Conservation (phyloP, 2,329 filamentous ascomycete species). For the Fusarium sp. region DNA sequence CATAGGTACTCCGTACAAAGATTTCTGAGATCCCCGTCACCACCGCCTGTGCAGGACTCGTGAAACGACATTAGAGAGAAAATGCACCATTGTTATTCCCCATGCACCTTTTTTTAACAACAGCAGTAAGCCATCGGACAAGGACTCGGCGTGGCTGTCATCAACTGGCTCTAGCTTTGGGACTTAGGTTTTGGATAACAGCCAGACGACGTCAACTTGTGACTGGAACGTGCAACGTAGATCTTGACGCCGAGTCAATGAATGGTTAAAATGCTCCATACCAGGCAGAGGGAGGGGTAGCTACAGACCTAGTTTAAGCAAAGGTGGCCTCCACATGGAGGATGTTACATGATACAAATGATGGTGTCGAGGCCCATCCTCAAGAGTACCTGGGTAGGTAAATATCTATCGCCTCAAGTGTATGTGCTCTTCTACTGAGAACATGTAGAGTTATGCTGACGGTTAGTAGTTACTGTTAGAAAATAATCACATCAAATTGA, state of each 20-base stretch:
- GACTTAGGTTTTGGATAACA: neutral
- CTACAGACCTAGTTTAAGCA: neutral
- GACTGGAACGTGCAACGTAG: slow-evolving; percentile 16
- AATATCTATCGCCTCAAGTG: too few relatives aligned
- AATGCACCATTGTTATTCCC: neutral
- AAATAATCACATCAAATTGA: too few relatives aligned
- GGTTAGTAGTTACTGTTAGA: too few relatives aligned
- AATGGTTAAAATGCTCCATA: slow-evolving; percentile 1
- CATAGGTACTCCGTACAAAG: neutral
- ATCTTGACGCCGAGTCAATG: slow-evolving; percentile 9
- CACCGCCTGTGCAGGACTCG: slow-evolving; percentile 32
- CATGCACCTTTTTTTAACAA: neutral
- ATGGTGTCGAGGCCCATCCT: too few relatives aligned
- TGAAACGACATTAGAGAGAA: slow-evolving; percentile 32
- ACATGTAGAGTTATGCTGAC: too few relatives aligned
- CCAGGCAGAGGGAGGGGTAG: slow-evolving; percentile 13
- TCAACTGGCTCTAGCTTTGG: neutral
- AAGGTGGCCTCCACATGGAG: slow-evolving; percentile 5
- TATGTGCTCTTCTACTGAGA: too few relatives aligned
- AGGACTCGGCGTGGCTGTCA: neutral
- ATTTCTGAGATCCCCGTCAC: slow-evolving; percentile 21
- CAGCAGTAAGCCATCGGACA: neutral
- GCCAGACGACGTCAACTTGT: neutral
- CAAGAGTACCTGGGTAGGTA: too few relatives aligned
- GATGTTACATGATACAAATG: neutral